Evolutionary conservation across 2,329 filamentous ascomycete species (phyloP).

Genomic region (Pseudopithomyces maydicus): DNA sequence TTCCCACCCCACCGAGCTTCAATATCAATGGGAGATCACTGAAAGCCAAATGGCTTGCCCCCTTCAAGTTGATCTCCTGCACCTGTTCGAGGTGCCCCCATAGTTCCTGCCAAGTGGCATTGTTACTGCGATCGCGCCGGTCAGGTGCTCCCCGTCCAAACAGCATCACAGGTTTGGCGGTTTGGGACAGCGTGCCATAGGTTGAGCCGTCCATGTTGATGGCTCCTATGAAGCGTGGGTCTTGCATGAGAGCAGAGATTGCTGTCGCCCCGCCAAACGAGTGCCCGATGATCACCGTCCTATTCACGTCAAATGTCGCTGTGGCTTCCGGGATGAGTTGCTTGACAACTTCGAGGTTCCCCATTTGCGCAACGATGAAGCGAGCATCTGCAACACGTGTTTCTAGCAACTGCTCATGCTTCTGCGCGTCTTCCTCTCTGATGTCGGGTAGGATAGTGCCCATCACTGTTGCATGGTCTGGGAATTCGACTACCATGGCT

Average conservation of each 20-base stretch:
- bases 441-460: background rate
- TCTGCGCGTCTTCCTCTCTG: background rate
- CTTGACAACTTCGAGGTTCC: conserved; percentile 2
- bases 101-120: conserved; percentile 11
- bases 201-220: conserved; percentile 36
- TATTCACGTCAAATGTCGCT: conserved; percentile 4
- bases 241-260: conserved; percentile 22
- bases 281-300: conserved; percentile 25
- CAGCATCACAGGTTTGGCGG: conserved; percentile 9
- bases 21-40: conserved; percentile 11
- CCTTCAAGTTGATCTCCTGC: conserved; percentile 13
- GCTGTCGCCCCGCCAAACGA: conserved; percentile 34
- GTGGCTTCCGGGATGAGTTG: conserved; percentile 7
- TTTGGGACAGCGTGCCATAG: conserved; percentile 23
- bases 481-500: conserved; percentile 50
- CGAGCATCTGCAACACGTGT: conserved; percentile 7
- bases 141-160: conserved; percentile 39
- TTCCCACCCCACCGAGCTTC: conserved; percentile 9
- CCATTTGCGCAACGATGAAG: conserved; percentile 13
- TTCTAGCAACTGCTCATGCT: conserved; percentile 1
- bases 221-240: conserved; percentile 27
- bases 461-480: conserved; percentile 32
- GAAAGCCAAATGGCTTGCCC: conserved; percentile 11
- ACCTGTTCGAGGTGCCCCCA: conserved; percentile 11
- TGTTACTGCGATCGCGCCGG: conserved; percentile 14